These are phyloP conservation scores for Helotiales sp. DNA, from an alignment of 2,329 filamentous ascomycete genomes.

Conservation along the genomic window DNA sequence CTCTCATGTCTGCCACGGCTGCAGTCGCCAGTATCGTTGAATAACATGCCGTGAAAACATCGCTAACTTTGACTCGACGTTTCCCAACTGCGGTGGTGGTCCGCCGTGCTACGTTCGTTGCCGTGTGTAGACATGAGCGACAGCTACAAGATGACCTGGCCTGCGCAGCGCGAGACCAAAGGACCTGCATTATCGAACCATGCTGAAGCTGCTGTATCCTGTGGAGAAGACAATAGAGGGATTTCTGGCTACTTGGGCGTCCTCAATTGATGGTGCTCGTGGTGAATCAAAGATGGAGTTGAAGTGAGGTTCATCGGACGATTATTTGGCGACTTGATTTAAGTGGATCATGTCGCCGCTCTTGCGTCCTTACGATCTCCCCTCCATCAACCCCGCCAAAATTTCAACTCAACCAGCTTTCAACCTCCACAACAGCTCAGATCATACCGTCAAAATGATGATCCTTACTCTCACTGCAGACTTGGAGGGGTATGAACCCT, in stretches of 20 bases:
- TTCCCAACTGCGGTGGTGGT: conserved; percentile 55
- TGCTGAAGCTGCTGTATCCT: conserved; percentile 23
- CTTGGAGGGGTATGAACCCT: conserved; percentile 63
- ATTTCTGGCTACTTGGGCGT: neutral
- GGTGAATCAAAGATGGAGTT: neutral
- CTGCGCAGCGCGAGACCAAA: conserved; percentile 71
- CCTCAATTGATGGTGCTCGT: conserved; percentile 14
- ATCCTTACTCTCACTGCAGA: conserved; percentile 71
- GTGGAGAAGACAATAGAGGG: conserved; percentile 3
- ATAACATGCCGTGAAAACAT: conserved; percentile 69
- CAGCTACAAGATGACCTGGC: conserved; percentile 66
- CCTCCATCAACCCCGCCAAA: conserved; percentile 24
- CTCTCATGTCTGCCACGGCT: conserved; percentile 63
- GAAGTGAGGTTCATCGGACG: conserved; percentile 9
- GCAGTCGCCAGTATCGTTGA: conserved; percentile 70
- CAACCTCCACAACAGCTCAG: conserved; percentile 13
- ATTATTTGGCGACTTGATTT: conserved; percentile 5
- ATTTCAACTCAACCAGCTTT: neutral
- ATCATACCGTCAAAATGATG: conserved; percentile 54
- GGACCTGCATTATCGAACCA: conserved; percentile 62
- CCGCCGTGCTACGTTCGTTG: conserved; percentile 55
- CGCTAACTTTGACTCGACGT: conserved; percentile 55
- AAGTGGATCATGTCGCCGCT: conserved; percentile 10
- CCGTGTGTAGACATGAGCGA: conserved; percentile 60
- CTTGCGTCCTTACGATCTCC: neutral